These are phyloP conservation scores for Pichia sp. DNA, from an alignment of 1,139 yeast genomes.

Conservation along the genomic window DNA sequence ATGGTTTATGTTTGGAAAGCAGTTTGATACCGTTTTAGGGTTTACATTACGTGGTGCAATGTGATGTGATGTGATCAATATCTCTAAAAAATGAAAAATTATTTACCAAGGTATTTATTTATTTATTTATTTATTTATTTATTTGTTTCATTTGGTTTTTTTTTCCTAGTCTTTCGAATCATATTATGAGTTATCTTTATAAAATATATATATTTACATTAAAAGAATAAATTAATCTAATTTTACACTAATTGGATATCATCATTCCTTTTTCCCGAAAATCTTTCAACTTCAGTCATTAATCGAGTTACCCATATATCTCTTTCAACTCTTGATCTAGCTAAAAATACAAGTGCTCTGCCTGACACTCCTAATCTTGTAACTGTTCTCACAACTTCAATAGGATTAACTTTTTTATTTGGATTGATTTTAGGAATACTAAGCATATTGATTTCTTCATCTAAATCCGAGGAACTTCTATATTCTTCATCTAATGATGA, in stretches of 20 bases:
- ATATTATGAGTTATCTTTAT: not conserved
- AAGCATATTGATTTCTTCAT: not conserved
- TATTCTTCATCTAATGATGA: constrained; percentile 16
- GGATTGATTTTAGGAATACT: not conserved
- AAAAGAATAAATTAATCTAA: not conserved
- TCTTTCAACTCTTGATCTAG: constrained; percentile 75
- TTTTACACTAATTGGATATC: constrained; percentile 19
- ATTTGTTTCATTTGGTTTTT: too few species aligned
- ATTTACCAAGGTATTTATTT: too few species aligned
- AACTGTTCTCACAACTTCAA: constrained; percentile 32
- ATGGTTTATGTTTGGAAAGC: constrained; percentile 86
- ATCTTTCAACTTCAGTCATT: constrained; percentile 57
- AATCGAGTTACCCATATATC: constrained; percentile 75
- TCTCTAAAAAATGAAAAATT: too few species aligned
- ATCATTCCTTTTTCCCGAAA: constrained; percentile 26
- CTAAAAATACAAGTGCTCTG: constrained; percentile 63
- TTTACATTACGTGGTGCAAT: not conserved
- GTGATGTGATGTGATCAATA: too few species aligned
- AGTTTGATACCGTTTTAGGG: constrained; percentile 4
- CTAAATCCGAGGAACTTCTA: not conserved
- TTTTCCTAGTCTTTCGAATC: not conserved
- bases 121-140: too few species aligned
- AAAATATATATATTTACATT: not conserved
- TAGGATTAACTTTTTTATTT: not conserved
- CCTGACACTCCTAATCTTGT: constrained; percentile 64